These are phyloP conservation scores for Fraxinus dipetala DNA, from an alignment of 305 asterid species.

Conservation along the genomic window DNA sequence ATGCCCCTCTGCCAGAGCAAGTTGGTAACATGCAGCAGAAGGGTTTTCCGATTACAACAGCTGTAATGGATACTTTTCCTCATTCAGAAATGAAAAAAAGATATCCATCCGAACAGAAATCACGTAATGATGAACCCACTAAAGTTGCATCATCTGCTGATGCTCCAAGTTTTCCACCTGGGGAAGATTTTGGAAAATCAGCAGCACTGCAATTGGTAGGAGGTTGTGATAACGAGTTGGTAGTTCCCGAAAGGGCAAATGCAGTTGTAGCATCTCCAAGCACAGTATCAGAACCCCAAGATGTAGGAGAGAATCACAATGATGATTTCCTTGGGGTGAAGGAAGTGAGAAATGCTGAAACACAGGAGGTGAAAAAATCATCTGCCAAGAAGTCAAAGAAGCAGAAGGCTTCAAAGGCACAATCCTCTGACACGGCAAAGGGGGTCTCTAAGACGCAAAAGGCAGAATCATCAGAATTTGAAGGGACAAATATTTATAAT, in stretches of 20 bases:
- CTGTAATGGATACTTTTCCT: slow-evolving; percentile 24
- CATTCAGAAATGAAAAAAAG: slow-evolving; percentile 26
- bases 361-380: slow-evolving; percentile 44
- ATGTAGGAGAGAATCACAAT: slow-evolving; percentile 28
- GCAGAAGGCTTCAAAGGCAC: slow-evolving; percentile 58
- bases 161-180: slow-evolving; percentile 26
- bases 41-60: slow-evolving; percentile 24
- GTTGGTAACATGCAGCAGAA: slow-evolving; percentile 32
- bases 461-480: slow-evolving; percentile 37
- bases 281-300: slow-evolving; percentile 26
- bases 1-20: slow-evolving; percentile 32
- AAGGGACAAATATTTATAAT: slow-evolving; percentile 24
- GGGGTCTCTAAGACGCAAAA: slow-evolving; percentile 40
- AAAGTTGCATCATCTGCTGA: slow-evolving; percentile 20
- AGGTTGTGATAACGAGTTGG: slow-evolving; percentile 22
- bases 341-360: slow-evolving; percentile 44
- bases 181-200: slow-evolving; percentile 29
- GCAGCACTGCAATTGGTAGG: slow-evolving; percentile 21
- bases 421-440: slow-evolving; percentile 34
- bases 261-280: slow-evolving; percentile 24
- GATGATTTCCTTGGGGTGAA: slow-evolving; percentile 33
- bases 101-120: slow-evolving; percentile 24
- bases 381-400: slow-evolving; percentile 74
- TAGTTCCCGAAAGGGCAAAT: slow-evolving; percentile 23
- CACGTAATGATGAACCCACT: slow-evolving; percentile 28